These are phyloP conservation scores for Fragilaria crotonensis DNA, from an alignment of 108 stramenopile genomes.

Conservation along the genomic window DNA sequence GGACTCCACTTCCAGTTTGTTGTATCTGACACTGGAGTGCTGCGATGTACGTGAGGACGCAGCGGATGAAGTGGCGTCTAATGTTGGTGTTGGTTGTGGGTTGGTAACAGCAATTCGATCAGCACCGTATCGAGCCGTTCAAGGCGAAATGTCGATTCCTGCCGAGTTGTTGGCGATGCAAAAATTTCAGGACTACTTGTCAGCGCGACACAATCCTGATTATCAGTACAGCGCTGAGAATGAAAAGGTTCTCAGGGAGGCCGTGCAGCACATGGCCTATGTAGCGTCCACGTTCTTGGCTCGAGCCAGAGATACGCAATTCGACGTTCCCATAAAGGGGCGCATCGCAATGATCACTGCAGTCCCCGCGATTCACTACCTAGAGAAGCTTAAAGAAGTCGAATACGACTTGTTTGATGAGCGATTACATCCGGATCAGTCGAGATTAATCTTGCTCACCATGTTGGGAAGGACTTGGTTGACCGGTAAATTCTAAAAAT, in stretches of 20 bases:
- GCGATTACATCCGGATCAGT: neutral
- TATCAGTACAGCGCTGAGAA: neutral
- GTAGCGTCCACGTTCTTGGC: conserved; percentile 48
- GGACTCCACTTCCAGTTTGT: conserved; percentile 50
- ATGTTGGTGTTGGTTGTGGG: conserved; percentile 73
- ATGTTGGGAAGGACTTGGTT: conserved; percentile 1
- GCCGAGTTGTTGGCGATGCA: conserved; percentile 18
- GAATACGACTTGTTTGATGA: conserved; percentile 65
- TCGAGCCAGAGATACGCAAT: conserved; percentile 54
- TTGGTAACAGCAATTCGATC: conserved; percentile 58
- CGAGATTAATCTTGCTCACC: neutral
- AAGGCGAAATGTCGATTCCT: conserved; percentile 67
- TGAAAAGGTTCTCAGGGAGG: conserved; percentile 24
- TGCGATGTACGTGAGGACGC: conserved; percentile 53
- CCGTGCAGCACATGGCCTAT: conserved; percentile 43
- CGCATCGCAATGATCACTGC: conserved; percentile 53
- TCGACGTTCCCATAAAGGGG: conserved; percentile 42
- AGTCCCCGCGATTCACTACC: conserved; percentile 61
- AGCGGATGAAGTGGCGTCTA: conserved; percentile 55
- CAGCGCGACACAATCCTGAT: neutral
- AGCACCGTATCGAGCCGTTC: conserved; percentile 37
- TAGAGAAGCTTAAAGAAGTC: conserved; percentile 44
- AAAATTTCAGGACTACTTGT: neutral
- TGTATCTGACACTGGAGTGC: conserved; percentile 67
- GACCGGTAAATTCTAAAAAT: neutral